Evolutionary conservation across 768 basidiomycete species (phyloP).

Genomic region (Lactarius hatsudake): DNA sequence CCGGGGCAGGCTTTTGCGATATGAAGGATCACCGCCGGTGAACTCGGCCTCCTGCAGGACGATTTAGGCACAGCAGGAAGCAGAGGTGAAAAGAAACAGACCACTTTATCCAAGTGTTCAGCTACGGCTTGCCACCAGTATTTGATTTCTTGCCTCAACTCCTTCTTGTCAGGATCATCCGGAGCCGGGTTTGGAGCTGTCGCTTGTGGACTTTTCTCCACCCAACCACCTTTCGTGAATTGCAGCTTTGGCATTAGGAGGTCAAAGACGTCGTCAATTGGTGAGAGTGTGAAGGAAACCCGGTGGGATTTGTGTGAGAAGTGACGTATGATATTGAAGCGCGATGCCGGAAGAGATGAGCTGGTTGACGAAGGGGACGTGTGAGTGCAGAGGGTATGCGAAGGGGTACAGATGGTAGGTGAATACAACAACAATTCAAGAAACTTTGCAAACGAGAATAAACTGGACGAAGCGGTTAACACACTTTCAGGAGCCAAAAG

Average conservation of each 20-base stretch:
- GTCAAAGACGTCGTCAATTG: constrained; percentile 58
- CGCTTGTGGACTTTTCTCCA: constrained; percentile 23
- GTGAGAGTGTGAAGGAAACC: constrained; percentile 47
- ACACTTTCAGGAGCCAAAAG: constrained; percentile 41
- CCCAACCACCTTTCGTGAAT: constrained; percentile 38
- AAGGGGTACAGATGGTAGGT: constrained; percentile 35
- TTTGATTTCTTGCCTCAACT: constrained; percentile 58
- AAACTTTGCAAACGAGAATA: constrained; percentile 48
- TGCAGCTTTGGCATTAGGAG: constrained; percentile 59
- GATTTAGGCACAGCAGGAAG: neutral
- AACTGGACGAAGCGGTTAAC: constrained; percentile 35
- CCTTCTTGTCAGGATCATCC: constrained; percentile 43
- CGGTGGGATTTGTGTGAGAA: constrained; percentile 39
- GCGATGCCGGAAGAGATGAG: constrained; percentile 32
- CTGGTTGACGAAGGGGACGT: constrained; percentile 25
- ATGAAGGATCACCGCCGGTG: constrained; percentile 25
- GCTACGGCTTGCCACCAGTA: constrained; percentile 65
- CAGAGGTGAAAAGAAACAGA: constrained; percentile 32
- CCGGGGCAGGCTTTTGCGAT: constrained; percentile 54
- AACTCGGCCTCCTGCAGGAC: constrained; percentile 45
- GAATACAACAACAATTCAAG: constrained; percentile 28
- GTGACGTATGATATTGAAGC: constrained; percentile 41
- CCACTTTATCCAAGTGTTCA: constrained; percentile 59
- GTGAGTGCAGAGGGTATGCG: constrained; percentile 21
- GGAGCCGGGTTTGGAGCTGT: constrained; percentile 7